Base-by-base conservation (phyloP, 1,284 basidiomycete species). In the Cerioporus squamosus region DNA sequence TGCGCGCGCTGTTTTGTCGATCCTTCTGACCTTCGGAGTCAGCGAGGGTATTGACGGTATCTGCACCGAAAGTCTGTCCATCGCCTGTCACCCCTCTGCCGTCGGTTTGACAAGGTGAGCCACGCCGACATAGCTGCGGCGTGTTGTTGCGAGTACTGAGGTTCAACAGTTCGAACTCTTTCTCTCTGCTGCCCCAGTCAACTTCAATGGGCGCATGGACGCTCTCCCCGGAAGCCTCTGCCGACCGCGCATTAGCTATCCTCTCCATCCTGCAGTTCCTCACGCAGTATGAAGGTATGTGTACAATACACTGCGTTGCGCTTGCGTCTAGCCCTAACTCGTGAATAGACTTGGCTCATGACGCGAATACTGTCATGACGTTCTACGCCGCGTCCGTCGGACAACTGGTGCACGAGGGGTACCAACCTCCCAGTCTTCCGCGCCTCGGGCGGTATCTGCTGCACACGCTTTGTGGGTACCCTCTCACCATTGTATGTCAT, bases 401-500 rank as follows among this genome's bases (percentile, higher is more conserved):
- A 0, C 76, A 82, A 22, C 75, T 76, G 8, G 79, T 91, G 8
- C 89, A 90, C 0, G 61, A 75, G 0, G 69, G 69, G 1, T 94
- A 86, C 66, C 77, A 85, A 56, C 73, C 85, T 5, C 90, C 94
- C 0, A 88, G 85, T 58, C 77, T 97, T 1, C 80, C 85, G 6
- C 86, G 85, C 61, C 79, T 97, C 44, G 90, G 91, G 2, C 77
- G 77, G 17, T 83, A 83, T 65, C 95, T 94, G 86, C 83, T 94
- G 38, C 86, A 90, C 67, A 77, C 83, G 4, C 85, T 86, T 8
- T 78, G 91, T 94, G 68, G 61, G 85, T 74, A 22, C 22, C 7
- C 17, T 49, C 26, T 26, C 46, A 39, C 33, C 33, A 12, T 36
- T 36, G 33, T 15, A 15, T 36, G 8, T 36, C 33, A 4, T 10